A percentile compares a stretch with the other conserved stretches of the same genome.
phyloP scores from a whole-genome alignment of 2,329 filamentous ascomycete genomes.

The Neonectria ditissima region DNA sequence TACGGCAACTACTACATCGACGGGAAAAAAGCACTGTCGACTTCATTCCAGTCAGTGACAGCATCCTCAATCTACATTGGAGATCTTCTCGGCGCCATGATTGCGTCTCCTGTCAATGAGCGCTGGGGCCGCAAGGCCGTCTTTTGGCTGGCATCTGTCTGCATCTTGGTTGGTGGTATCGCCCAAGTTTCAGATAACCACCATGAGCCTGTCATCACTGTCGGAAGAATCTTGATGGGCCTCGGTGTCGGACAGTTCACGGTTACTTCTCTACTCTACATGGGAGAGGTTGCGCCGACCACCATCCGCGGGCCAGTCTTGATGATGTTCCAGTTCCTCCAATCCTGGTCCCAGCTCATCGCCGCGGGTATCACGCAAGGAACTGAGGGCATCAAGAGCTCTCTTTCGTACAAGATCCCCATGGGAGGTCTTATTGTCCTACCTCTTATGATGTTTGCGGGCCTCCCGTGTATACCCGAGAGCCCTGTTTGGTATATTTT shows the following conservation, averaged over 20 bases:
- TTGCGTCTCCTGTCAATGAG: conserved; percentile 53
- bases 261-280: conserved; percentile 39
- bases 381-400: conserved; percentile 39
- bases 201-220: conserved; percentile 34
- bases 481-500: conserved; percentile 48
- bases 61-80: conserved; percentile 55
- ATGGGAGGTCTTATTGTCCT: conserved; percentile 45
- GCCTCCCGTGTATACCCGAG: conserved; percentile 44
- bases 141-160: conserved; percentile 49
- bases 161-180: conserved; percentile 41
- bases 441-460: conserved; percentile 39
- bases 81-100: conserved; percentile 51
- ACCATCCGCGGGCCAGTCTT: conserved; percentile 45
- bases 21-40: conserved; percentile 36
- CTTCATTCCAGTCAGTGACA: conserved; percentile 49
- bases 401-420: conserved; percentile 43
- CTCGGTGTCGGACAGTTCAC: conserved; percentile 41
- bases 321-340: conserved; percentile 50
- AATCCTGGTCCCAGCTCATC: conserved; percentile 47
- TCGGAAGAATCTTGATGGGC: conserved; percentile 38
- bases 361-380: conserved; percentile 46
- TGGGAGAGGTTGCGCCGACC: conserved; percentile 45
- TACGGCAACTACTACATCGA: conserved; percentile 36
- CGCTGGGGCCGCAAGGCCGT: conserved; percentile 50
- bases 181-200: conserved; percentile 35